Base-by-base conservation (phyloP, 805 yeast species). In the Metschnikowia rubicola region DNA sequence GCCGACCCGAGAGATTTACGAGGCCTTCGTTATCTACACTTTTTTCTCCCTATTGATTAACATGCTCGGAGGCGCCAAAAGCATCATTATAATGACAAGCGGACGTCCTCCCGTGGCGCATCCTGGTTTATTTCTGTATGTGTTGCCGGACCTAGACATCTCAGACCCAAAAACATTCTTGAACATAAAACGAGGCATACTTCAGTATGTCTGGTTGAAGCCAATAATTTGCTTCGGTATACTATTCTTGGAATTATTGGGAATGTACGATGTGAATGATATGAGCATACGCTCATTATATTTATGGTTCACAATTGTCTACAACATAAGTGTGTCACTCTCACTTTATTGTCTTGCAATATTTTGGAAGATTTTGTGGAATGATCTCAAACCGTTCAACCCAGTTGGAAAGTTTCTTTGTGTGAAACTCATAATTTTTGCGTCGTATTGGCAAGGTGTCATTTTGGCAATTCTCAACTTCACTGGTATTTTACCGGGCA, bases 361-460 rank as follows among this genome's bases (percentile, higher is more conserved):
- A 42, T 94, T 94, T 64, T 94, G 99, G 99, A 84, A 81, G 61
- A 88, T 96, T 55, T 71, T 94, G n/a, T 83, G 86, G 68, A 62
- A 61, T 2, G 97, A 91, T 57, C 73, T 94, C 55, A 76, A 71
- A 44, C 86, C 84, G 1, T 91, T 84, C 69, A 79, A 88, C 45
- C 98, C 98, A 3, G 83, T 94, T 79, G 90, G 95, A 10, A 91
- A 91, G 67, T 94, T 94, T 63, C 64, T 94, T 35, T 90, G 97
- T 68, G 96, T 94, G 39, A 94, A 94, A 61, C 75, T 90, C 53
- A 89, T 94, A 45, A 91, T 94, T 41, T 94, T 94, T 74, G 98
- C 97, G 21, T 87, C 96, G n/a, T 94, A 90, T 63, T 94, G 99
- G 99, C 99, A 94, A 63, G 89, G 95, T 0, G 68, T 86, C 8